phyloP scores from a whole-genome alignment of 1,139 yeast genomes.

The Scheffersomyces lignicola region DNA sequence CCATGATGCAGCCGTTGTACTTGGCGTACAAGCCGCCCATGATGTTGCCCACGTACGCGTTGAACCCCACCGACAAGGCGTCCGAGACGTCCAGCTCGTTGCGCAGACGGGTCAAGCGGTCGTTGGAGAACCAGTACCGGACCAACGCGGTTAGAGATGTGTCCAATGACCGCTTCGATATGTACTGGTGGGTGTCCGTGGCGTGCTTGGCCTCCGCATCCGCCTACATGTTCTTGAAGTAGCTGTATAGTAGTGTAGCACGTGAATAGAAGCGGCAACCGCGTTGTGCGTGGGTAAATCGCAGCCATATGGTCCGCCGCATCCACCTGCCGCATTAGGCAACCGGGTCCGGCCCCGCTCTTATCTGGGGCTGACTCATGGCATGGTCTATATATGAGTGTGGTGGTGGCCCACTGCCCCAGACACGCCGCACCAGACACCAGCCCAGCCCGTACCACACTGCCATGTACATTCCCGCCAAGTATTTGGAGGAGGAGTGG shows the following conservation, averaged over 20 bases:
- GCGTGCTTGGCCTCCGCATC: conserved; percentile 26
- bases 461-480: conserved; percentile 35
- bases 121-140: conserved; percentile 76
- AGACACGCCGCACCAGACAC: not conserved
- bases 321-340: conserved; percentile 6
- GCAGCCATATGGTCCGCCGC: conserved; percentile 1
- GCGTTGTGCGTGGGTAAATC: too few relatives aligned
- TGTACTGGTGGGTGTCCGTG: conserved; percentile 46
- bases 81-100: conserved; percentile 40
- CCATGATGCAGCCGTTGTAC: conserved; percentile 81
- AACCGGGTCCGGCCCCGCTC: too few relatives aligned
- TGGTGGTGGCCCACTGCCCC: too few relatives aligned
- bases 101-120: conserved; percentile 57
- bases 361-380: too few relatives aligned
- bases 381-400: too few relatives aligned
- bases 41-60: conserved; percentile 91
- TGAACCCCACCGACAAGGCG: conserved; percentile 73
- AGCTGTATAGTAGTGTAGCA: too few relatives aligned
- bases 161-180: conserved; percentile 43
- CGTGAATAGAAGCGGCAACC: too few relatives aligned
- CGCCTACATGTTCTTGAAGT: conserved; percentile 20
- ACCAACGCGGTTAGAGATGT: conserved; percentile 66
- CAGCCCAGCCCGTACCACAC: too few relatives aligned
- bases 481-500: conserved; percentile 35
- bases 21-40: conserved; percentile 90